Conservation (phyloP, 805 yeast species). For the Yarrowia alimentaria region DNA sequence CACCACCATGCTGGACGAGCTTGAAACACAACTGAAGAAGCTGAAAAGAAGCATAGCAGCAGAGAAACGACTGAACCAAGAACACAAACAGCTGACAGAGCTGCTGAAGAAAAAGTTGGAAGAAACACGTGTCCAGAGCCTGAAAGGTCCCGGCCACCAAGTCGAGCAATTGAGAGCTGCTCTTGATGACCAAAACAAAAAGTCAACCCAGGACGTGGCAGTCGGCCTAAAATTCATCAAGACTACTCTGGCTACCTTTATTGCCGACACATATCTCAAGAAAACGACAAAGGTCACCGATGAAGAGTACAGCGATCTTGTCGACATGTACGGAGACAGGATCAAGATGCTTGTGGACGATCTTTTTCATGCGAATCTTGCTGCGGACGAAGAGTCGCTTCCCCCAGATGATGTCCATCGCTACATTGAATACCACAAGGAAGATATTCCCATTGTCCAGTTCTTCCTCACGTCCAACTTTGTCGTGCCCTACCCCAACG, state of each 20-base stretch:
- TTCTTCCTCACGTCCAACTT: conserved; percentile 21
- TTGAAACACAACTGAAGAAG: neutral
- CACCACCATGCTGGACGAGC: neutral
- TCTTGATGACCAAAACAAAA: neutral
- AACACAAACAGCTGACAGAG: conserved; percentile 2
- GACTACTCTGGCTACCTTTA: neutral
- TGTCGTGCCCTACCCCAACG: conserved; percentile 12
- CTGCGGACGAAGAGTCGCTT: conserved; percentile 10
- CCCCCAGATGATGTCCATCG: conserved; percentile 15
- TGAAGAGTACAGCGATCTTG: conserved; percentile 8
- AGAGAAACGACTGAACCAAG: neutral
- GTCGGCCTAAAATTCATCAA: conserved; percentile 10
- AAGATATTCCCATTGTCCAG: conserved; percentile 20
- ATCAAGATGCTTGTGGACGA: conserved; percentile 19
- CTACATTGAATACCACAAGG: conserved; percentile 19
- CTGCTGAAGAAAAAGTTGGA: neutral
- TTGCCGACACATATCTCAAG: conserved; percentile 17
- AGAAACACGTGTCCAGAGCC: conserved; percentile 1
- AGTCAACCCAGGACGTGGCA: conserved; percentile 1
- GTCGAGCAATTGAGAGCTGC: neutral
- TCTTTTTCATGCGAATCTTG: conserved; percentile 11
- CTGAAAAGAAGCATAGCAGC: neutral
- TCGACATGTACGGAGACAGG: conserved; percentile 18
- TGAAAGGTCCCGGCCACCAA: conserved; percentile 1
- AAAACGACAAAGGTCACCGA: conserved; percentile 15